Evolutionary conservation across 306 rosid species (phyloP).

Genomic region (Trifolium dubium): DNA sequence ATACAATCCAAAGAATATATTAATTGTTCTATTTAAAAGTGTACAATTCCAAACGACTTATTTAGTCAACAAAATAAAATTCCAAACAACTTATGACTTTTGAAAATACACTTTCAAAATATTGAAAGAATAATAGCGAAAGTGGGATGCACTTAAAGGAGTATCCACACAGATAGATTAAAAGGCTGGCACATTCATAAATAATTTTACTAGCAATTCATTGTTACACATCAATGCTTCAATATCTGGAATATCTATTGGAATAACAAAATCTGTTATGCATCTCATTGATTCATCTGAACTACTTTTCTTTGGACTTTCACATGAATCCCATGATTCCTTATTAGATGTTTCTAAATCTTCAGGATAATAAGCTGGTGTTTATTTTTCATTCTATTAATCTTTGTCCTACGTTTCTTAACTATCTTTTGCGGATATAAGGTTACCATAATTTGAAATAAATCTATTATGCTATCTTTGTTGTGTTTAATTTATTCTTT

Average conservation of each 20-base stretch:
- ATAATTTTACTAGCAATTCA: background rate
- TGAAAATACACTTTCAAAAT: too few species aligned
- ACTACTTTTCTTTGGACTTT: too few species aligned
- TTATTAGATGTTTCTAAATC: background rate
- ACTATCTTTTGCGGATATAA: background rate
- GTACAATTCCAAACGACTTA: too few species aligned
- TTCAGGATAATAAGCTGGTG: background rate
- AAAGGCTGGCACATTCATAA: background rate
- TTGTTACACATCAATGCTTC: background rate
- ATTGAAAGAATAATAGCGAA: too few species aligned
- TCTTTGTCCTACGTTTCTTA: background rate
- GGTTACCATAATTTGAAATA: background rate
- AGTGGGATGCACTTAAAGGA: too few species aligned
- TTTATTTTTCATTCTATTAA: background rate
- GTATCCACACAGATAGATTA: too few species aligned
- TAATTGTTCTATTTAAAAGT: too few species aligned
- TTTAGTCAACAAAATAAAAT: too few species aligned
- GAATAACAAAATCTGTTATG: background rate
- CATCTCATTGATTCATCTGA: background rate
- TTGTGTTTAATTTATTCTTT: too few species aligned
- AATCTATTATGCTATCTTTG: background rate
- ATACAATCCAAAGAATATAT: too few species aligned
- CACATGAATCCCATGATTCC: background rate
- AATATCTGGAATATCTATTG: background rate
- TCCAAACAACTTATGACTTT: too few species aligned